phyloP scores from a whole-genome alignment of 257 asterid genomes.

The Apocynum venetum region DNA sequence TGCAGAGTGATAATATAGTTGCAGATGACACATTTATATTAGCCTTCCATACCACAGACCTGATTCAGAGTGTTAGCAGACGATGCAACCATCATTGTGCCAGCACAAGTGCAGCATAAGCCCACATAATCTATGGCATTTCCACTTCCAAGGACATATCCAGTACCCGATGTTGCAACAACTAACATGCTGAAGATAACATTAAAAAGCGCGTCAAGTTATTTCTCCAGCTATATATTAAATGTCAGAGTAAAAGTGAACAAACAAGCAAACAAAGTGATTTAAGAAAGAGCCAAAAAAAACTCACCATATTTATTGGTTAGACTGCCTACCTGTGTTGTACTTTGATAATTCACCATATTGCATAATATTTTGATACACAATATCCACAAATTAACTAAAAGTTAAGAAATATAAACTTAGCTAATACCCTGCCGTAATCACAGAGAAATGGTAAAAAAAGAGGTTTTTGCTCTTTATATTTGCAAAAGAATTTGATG shows the following conservation, averaged over 20 bases:
- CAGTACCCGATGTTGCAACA: slow-evolving; percentile 98
- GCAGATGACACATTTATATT: background rate
- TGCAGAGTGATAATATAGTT: background rate
- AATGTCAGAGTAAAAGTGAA: background rate
- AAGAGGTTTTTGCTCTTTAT: background rate
- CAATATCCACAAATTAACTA: background rate
- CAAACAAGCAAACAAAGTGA: background rate
- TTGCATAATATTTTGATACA: background rate
- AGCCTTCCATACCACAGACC: slow-evolving; percentile 32
- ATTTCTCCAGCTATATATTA: background rate
- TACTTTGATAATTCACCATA: background rate
- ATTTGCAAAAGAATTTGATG: background rate
- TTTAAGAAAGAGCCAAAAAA: background rate
- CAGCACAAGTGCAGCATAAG: slow-evolving; percentile 94
- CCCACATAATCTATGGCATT: slow-evolving; percentile 74
- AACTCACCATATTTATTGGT: background rate
- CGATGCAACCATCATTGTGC: slow-evolving; percentile 99
- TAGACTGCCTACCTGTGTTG: background rate
- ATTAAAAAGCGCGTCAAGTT: background rate
- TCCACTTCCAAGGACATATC: slow-evolving; percentile 88
- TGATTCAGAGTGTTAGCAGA: slow-evolving; percentile 88
- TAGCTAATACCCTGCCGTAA: background rate
- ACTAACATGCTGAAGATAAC: slow-evolving; percentile 72
- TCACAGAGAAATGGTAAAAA: background rate
- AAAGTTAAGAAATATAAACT: background rate